Evolutionary conservation across 1,139 yeast species (phyloP), one percentile per base, ranked within the genome.

Genomic region (Saccharomyces uvarum): DNA sequence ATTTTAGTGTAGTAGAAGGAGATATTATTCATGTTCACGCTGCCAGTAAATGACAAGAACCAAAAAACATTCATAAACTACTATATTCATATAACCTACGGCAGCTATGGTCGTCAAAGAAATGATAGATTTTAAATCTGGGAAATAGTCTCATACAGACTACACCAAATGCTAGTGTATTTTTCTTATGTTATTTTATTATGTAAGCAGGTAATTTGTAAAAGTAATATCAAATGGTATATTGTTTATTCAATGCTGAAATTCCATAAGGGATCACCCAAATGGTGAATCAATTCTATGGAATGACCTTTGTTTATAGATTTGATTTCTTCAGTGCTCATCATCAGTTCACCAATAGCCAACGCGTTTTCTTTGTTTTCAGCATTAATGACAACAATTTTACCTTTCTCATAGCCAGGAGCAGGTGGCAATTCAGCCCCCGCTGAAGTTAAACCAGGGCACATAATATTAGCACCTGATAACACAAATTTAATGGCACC

Each of bases 401-500:
- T 77, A 55, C 81, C 95, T 63, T 81, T 77, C 52, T 82, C 83
- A 65, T 78, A 72, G 19, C 80, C 78, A 29, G 80, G 77, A 32
- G 82, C 78, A 29, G 85, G 93, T 13, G 98, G 97, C 58, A 91
- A 75, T 56, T 75, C 72, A 29, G 96, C 98, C 48, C 98, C 98
- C 8, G 88, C 79, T 19, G 96, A 88, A 0, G 98, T 91, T 61
- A 91, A 77, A 27, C 99, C 99, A 4, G 98, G 98, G 73, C 98
- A 91, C 97, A 90, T 91, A 64, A 91, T 87, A 67, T 90, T 90
- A 33, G 97, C 97, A 54, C 98, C 98, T 1, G 96, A 86, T 41
- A 91, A 75, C 24, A 91, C 95, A 66, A 91, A 91, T 72, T 91
- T 91, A 68, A 91, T 90, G 52, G 98, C 99, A 56, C 99, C 99